phyloP scores from a whole-genome alignment of 805 yeast species.

The Wickerhamiella cacticola region DNA sequence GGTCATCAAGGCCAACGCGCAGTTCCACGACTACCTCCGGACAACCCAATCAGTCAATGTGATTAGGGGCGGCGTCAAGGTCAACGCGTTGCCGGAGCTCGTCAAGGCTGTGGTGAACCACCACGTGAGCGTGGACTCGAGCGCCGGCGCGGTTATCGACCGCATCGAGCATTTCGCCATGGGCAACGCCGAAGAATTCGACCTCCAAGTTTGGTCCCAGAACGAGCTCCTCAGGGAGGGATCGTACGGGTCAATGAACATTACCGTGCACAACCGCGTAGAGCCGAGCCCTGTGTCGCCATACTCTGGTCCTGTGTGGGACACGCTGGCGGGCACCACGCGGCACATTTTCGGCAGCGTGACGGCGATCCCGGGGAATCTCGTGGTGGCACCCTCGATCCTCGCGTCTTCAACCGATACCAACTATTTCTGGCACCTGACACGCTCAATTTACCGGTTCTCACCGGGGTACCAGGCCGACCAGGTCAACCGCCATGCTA shows the following conservation, averaged over 20 bases:
- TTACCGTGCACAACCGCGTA: slow-evolving; percentile 26
- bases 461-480: slow-evolving; percentile 37
- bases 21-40: slow-evolving; percentile 34
- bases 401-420: slow-evolving; percentile 68
- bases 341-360: slow-evolving; percentile 49
- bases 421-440: slow-evolving; percentile 48
- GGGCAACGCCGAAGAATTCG: slow-evolving; percentile 36
- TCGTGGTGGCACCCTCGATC: slow-evolving; percentile 44
- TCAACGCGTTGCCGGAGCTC: slow-evolving; percentile 65
- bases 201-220: slow-evolving; percentile 36
- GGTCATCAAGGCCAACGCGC: slow-evolving; percentile 15
- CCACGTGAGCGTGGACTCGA: slow-evolving; percentile 48
- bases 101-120: slow-evolving; percentile 47
- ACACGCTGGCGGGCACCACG: slow-evolving; percentile 47
- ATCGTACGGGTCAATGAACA: slow-evolving; percentile 34
- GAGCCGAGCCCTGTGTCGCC: slow-evolving; percentile 50
- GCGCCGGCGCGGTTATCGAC: slow-evolving; percentile 34
- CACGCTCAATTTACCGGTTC: slow-evolving; percentile 49
- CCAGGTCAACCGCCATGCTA: slow-evolving; percentile 39
- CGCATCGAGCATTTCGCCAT: slow-evolving; percentile 27
- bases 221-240: slow-evolving; percentile 28
- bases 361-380: slow-evolving; percentile 26
- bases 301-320: slow-evolving; percentile 36
- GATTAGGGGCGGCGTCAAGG: slow-evolving; percentile 59
- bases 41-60: slow-evolving; percentile 62